Conservation (phyloP, 179 eudicot species). For the Spergularia azorica region DNA sequence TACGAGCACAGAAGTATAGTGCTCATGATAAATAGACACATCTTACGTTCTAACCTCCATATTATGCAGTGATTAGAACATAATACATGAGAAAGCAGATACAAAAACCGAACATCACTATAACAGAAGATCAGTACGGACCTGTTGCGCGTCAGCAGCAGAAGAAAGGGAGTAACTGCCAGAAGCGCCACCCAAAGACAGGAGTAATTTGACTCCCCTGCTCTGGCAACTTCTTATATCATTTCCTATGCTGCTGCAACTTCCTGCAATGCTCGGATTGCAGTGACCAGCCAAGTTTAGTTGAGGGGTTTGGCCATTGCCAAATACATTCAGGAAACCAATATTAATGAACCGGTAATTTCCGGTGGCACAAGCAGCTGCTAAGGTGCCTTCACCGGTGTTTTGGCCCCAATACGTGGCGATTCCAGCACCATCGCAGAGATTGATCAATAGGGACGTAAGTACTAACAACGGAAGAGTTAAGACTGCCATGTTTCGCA, state of each 20-base stretch:
- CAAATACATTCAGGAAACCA: conserved; percentile 46
- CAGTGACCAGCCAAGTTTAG: conserved; percentile 55
- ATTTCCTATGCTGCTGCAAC: conserved; percentile 33
- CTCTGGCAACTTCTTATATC: conserved; percentile 32
- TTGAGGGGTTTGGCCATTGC: conserved; percentile 37
- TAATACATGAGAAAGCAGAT: no score
- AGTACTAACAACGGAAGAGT: conserved; percentile 13
- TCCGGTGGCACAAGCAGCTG: conserved; percentile 44
- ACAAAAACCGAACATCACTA: conserved; percentile 17
- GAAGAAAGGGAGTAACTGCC: conserved; percentile 42
- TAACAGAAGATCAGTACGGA: background rate
- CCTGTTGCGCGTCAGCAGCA: conserved; percentile 37
- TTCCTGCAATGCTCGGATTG: conserved; percentile 29
- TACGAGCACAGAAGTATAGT: no score
- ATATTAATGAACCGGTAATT: conserved; percentile 41
- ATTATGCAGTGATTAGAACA: no score
- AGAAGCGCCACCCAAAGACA: conserved; percentile 39
- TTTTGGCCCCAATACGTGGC: conserved; percentile 58
- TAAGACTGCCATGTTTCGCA: conserved; percentile 22
- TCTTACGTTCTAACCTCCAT: background rate
- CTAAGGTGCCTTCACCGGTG: conserved; percentile 46
- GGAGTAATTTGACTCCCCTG: conserved; percentile 37
- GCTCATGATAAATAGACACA: no score
- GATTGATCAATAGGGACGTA: conserved; percentile 16
- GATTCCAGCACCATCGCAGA: conserved; percentile 39